phyloP scores from a whole-genome alignment of 2,329 filamentous ascomycete genomes.

The Epichloe elymi region DNA sequence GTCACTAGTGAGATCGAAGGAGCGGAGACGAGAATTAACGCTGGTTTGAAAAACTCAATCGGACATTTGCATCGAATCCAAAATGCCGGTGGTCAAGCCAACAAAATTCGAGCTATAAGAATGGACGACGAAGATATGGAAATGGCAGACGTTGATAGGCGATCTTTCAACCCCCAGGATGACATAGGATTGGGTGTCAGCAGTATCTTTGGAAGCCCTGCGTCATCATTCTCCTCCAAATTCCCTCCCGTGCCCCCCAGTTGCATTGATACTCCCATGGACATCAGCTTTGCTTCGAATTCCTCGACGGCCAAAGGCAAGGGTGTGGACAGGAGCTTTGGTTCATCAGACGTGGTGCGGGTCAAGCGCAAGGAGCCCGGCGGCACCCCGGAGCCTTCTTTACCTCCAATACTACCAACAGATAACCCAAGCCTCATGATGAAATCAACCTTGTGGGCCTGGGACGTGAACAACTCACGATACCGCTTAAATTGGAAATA shows the following conservation, averaged over 20 bases:
- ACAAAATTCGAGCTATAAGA: constrained; percentile 41
- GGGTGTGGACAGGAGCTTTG: constrained; percentile 16
- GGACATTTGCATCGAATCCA: constrained; percentile 30
- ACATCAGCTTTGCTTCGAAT: constrained; percentile 9
- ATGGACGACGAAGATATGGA: constrained; percentile 36
- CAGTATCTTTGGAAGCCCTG: constrained; percentile 24
- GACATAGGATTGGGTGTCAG: constrained; percentile 6
- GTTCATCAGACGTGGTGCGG: constrained; percentile 16
- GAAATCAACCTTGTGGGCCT: constrained; percentile 37
- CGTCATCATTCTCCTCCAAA: constrained; percentile 18
- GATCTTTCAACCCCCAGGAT: constrained; percentile 11
- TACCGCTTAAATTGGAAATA: constrained; percentile 82
- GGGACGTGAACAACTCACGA: constrained; percentile 31
- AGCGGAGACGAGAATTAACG: constrained; percentile 50
- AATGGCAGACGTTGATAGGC: constrained; percentile 28
- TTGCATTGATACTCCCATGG: constrained; percentile 18
- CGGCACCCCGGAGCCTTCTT: constrained; percentile 18
- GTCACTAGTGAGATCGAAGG: constrained; percentile 49
- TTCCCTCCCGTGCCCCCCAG: constrained; percentile 11
- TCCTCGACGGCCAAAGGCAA: constrained; percentile 13
- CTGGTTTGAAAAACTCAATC: constrained; percentile 24
- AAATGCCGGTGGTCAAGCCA: constrained; percentile 35
- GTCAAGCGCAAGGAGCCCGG: constrained; percentile 25
- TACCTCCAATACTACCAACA: constrained; percentile 16
- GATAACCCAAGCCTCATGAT: constrained; percentile 20